Conservation (phyloP, 768 basidiomycete species). For the Tremella fuciformis region DNA sequence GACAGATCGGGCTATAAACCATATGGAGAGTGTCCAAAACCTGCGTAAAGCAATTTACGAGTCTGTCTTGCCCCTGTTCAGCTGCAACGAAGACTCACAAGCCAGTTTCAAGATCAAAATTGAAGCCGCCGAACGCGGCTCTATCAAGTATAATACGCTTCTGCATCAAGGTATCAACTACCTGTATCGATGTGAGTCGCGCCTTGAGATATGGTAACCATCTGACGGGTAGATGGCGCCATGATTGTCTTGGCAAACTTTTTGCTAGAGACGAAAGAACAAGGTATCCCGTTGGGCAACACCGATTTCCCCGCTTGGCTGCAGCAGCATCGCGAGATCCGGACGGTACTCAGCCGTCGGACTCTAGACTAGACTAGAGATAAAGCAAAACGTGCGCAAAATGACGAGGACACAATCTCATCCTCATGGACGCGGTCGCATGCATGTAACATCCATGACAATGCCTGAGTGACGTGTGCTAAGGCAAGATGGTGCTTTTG, state of each 20-base stretch:
- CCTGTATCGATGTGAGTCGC: constrained; percentile 58
- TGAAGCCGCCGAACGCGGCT: constrained; percentile 76
- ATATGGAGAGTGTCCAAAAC: constrained; percentile 93
- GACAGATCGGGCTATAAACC: constrained; percentile 81
- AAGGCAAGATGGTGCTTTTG: not conserved
- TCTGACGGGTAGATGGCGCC: constrained; percentile 65
- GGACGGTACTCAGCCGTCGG: constrained; percentile 45
- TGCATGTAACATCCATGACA: too few species aligned
- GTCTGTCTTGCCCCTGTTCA: constrained; percentile 56
- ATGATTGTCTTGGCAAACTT: constrained; percentile 94
- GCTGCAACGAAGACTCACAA: constrained; percentile 6
- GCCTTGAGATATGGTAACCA: not conserved
- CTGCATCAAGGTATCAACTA: constrained; percentile 81
- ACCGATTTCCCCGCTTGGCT: constrained; percentile 78
- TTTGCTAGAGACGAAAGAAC: constrained; percentile 64
- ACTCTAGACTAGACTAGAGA: constrained; percentile 38
- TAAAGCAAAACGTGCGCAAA: not conserved
- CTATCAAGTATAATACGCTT: constrained; percentile 71
- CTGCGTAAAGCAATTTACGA: constrained; percentile 91
- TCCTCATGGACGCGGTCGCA: too few species aligned
- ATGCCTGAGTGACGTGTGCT: too few species aligned
- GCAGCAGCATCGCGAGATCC: constrained; percentile 75
- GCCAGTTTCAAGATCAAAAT: constrained; percentile 83
- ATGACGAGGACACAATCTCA: too few species aligned
- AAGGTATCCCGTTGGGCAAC: constrained; percentile 33